phyloP scores from a whole-genome alignment of 768 basidiomycete genomes.

The Lenzites betulinus region DNA sequence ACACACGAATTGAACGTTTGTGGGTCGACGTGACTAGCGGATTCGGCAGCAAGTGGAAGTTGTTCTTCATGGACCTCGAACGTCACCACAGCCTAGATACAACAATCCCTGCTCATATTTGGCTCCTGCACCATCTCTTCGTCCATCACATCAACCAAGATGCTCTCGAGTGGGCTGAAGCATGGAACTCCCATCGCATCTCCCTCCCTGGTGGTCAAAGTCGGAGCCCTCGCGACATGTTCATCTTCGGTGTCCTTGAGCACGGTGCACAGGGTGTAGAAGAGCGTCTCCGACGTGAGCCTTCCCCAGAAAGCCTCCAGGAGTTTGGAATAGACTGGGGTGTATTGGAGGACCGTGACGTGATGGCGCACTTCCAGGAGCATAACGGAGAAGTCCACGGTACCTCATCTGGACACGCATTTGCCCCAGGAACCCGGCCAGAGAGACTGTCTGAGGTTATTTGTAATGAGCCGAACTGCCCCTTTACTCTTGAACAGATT shows the following conservation, averaged over 20 bases:
- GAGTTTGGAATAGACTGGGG: constrained; percentile 30
- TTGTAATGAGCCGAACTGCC: constrained; percentile 22
- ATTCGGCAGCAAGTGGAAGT: constrained; percentile 30
- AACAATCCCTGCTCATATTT: constrained; percentile 25
- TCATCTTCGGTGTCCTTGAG: constrained; percentile 34
- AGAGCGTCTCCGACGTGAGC: neutral
- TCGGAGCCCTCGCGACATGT: constrained; percentile 32
- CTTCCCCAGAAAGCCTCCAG: neutral
- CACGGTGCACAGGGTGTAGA: constrained; percentile 34
- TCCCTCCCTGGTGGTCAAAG: constrained; percentile 19
- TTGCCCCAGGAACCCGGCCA: neutral
- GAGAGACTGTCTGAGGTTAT: constrained; percentile 13
- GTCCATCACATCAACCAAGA: constrained; percentile 19
- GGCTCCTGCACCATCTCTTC: constrained; percentile 30
- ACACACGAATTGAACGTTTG: constrained; percentile 32
- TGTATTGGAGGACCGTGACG: constrained; percentile 5
- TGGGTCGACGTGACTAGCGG: constrained; percentile 35
- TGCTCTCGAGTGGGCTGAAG: constrained; percentile 29
- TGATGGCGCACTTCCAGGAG: constrained; percentile 19
- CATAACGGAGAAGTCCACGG: constrained; percentile 18
- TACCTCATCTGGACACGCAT: neutral
- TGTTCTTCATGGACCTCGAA: constrained; percentile 32
- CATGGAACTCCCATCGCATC: constrained; percentile 41
- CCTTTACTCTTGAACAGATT: constrained; percentile 15
- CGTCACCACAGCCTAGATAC: constrained; percentile 26